These are phyloP conservation scores for Extremus antarcticus DNA, from an alignment of 495 filamentous ascomycete species.

Conservation along the genomic window DNA sequence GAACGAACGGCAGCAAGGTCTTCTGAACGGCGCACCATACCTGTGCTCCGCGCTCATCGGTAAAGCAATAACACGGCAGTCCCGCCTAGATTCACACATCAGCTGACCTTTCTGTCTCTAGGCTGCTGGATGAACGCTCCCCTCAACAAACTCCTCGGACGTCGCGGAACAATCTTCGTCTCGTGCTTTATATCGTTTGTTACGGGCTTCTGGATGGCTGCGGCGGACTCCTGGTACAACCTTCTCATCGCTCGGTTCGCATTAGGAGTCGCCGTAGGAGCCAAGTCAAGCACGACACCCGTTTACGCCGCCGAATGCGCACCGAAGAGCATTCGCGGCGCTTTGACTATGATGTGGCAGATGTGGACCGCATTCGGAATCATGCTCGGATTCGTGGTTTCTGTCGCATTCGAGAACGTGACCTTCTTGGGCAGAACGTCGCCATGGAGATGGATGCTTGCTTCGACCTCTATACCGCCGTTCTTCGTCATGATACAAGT, in stretches of 20 bases:
- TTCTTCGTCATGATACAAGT: slow-evolving; percentile 59
- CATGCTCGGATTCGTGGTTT: slow-evolving; percentile 50
- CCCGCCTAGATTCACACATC: too few species aligned
- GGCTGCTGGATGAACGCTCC: slow-evolving; percentile 79
- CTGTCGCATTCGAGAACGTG: slow-evolving; percentile 51
- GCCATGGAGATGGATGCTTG: slow-evolving; percentile 72
- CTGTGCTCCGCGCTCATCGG: slow-evolving; percentile 61
- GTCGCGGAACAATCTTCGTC: slow-evolving; percentile 72
- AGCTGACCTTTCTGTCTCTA: too few species aligned
- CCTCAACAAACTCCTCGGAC: slow-evolving; percentile 67
- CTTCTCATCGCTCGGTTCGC: slow-evolving; percentile 46
- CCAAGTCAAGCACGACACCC: slow-evolving; percentile 47
- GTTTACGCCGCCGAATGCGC: slow-evolving; percentile 48
- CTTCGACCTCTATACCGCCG: slow-evolving; percentile 63
- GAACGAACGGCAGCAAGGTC: slow-evolving; percentile 51
- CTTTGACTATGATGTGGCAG: slow-evolving; percentile 78
- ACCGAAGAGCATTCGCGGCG: slow-evolving; percentile 39
- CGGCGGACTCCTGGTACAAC: slow-evolving; percentile 39
- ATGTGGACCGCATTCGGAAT: slow-evolving; percentile 68
- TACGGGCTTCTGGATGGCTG: slow-evolving; percentile 26
- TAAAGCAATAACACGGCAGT: too few species aligned
- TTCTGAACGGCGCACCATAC: slow-evolving; percentile 57
- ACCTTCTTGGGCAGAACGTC: slow-evolving; percentile 35
- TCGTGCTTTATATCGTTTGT: slow-evolving; percentile 48
- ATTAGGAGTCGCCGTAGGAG: slow-evolving; percentile 49